phyloP scores from a whole-genome alignment of 2,329 filamentous ascomycete genomes.

The Byssothecium circinans region DNA sequence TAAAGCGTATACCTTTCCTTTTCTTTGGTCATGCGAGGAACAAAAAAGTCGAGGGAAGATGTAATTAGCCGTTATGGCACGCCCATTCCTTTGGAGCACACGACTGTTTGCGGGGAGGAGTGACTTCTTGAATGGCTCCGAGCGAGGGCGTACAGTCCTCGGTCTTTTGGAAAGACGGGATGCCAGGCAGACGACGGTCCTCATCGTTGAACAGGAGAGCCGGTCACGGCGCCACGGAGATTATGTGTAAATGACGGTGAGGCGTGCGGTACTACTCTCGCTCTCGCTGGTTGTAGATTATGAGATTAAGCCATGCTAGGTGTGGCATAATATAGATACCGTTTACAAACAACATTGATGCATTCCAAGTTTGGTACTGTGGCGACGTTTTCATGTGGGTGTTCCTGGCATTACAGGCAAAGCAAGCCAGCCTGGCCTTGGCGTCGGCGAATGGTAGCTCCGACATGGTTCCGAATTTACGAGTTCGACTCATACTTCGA shows the following conservation, averaged over 20 bases:
- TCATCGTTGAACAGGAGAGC: background rate
- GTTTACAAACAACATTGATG: slow-evolving; percentile 1
- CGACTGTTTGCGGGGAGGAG: background rate
- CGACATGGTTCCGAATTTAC: slow-evolving; percentile 14
- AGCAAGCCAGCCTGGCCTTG: too few species aligned
- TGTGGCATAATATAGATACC: slow-evolving; percentile 10
- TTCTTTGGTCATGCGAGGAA: slow-evolving; percentile 4
- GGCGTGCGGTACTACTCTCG: slow-evolving; percentile 3
- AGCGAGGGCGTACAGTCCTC: slow-evolving; percentile 2
- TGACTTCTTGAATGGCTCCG: slow-evolving; percentile 8
- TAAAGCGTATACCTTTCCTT: slow-evolving; percentile 13
- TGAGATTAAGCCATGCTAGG: slow-evolving; percentile 16
- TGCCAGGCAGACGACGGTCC: background rate
- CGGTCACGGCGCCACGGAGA: slow-evolving; percentile 5
- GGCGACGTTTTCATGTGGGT: too few species aligned
- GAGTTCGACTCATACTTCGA: slow-evolving; percentile 5
- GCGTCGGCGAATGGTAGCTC: slow-evolving; percentile 13
- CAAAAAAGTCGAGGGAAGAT: slow-evolving; percentile 24
- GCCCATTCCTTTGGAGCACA: slow-evolving; percentile 10
- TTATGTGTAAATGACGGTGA: slow-evolving; percentile 22
- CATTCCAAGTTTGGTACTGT: too few species aligned
- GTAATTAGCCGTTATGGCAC: slow-evolving; percentile 29
- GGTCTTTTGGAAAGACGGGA: background rate
- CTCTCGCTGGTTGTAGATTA: slow-evolving; percentile 22
- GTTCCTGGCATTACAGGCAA: too few species aligned